These are phyloP conservation scores for Phytophthora colocasiae DNA, from an alignment of 352 stramenopile genomes.

Conservation along the genomic window DNA sequence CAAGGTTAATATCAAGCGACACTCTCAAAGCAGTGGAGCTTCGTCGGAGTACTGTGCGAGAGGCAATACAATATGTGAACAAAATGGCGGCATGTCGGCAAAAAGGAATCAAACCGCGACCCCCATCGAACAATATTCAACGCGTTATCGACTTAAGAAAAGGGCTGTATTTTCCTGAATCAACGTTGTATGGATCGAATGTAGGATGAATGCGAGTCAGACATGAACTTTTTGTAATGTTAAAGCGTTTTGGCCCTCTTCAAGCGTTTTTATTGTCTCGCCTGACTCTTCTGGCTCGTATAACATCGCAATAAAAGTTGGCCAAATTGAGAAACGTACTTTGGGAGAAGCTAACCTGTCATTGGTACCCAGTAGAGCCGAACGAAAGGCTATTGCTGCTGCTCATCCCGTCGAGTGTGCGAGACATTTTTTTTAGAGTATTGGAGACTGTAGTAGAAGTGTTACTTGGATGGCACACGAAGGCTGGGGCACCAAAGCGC, in stretches of 20 bases:
- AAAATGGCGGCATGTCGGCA: background rate
- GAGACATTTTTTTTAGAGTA: slow-evolving; percentile 22
- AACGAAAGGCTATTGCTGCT: slow-evolving; percentile 18
- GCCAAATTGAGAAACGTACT: background rate
- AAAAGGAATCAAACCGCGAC: slow-evolving; percentile 3
- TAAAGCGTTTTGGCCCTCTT: slow-evolving; percentile 31
- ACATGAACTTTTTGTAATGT: slow-evolving; percentile 33
- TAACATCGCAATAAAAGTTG: slow-evolving; percentile 7
- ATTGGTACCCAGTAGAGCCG: slow-evolving; percentile 6
- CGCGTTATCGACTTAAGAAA: slow-evolving; percentile 9
- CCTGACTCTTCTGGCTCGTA: slow-evolving; percentile 25
- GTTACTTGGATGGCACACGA: too few relatives aligned
- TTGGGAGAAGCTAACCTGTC: slow-evolving; percentile 1
- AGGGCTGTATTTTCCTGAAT: slow-evolving; percentile 20
- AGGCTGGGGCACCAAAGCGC: too few relatives aligned
- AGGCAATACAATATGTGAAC: slow-evolving; percentile 24
- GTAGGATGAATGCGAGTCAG: slow-evolving; percentile 14
- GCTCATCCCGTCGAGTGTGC: slow-evolving; percentile 29
- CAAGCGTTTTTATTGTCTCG: slow-evolving; percentile 40
- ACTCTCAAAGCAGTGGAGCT: slow-evolving; percentile 18
- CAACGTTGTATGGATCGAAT: slow-evolving; percentile 33
- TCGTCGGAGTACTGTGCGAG: background rate
- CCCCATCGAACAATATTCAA: slow-evolving; percentile 3
- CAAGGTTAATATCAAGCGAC: slow-evolving; percentile 21
- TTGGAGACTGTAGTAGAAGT: too few relatives aligned